These are phyloP conservation scores for Globisporangium spinosum DNA, from an alignment of 352 stramenopile genomes.

Conservation along the genomic window DNA sequence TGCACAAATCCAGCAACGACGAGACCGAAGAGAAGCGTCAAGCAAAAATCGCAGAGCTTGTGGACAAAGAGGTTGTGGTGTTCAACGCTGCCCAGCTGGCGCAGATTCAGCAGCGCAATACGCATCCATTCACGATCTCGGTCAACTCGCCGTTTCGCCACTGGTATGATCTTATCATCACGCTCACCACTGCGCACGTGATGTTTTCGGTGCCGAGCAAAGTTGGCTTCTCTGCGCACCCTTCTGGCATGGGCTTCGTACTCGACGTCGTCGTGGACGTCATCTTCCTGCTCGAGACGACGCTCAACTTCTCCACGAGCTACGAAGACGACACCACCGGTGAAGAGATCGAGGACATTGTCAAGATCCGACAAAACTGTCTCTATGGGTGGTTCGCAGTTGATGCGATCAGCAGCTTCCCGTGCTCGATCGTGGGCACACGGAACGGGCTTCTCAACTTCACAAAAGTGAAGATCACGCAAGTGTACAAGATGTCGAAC, in stretches of 20 bases:
- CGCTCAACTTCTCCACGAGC: slow-evolving; percentile 62
- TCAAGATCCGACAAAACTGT: slow-evolving; percentile 53
- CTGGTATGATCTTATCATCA: slow-evolving; percentile 62
- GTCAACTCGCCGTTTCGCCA: slow-evolving; percentile 54
- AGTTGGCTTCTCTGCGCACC: slow-evolving; percentile 43
- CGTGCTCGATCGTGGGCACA: slow-evolving; percentile 33
- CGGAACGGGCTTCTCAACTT: slow-evolving; percentile 35
- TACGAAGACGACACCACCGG: slow-evolving; percentile 59
- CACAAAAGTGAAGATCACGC: slow-evolving; percentile 55
- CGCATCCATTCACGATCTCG: slow-evolving; percentile 52
- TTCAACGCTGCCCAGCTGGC: slow-evolving; percentile 55
- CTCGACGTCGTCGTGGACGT: slow-evolving; percentile 51
- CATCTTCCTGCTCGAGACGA: slow-evolving; percentile 53
- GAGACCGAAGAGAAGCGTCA: slow-evolving; percentile 33
- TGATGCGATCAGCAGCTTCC: slow-evolving; percentile 56
- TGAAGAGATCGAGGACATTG: slow-evolving; percentile 56
- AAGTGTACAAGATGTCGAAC: slow-evolving; percentile 49
- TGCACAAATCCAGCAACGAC: slow-evolving; percentile 35
- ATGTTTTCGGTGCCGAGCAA: slow-evolving; percentile 53
- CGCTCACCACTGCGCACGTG: slow-evolving; percentile 46
- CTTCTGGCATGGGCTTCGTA: slow-evolving; percentile 27
- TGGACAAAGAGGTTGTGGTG: slow-evolving; percentile 60
- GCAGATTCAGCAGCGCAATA: slow-evolving; percentile 49
- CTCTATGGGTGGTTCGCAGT: slow-evolving; percentile 50
- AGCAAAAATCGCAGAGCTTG: slow-evolving; percentile 45